Evolutionary conservation across 306 rosid species (phyloP).

Genomic region (Cyclanthera cordifolia): DNA sequence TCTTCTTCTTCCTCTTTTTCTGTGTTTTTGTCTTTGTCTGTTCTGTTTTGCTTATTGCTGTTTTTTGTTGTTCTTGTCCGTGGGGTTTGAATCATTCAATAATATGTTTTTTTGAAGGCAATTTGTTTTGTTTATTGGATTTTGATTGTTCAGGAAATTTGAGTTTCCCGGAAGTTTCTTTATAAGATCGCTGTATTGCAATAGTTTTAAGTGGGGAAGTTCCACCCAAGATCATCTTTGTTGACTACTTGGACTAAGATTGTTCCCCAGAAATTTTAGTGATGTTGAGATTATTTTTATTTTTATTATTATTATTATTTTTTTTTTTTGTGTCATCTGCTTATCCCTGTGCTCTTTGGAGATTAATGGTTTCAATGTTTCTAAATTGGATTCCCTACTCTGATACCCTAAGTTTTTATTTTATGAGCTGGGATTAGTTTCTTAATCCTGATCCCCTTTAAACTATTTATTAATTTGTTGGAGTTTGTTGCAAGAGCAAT

Average conservation of each 20-base stretch:
- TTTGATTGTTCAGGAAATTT: background rate
- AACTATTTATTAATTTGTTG: background rate
- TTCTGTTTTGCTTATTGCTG: background rate
- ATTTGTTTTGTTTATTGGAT: background rate
- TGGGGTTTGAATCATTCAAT: background rate
- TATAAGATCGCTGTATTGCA: background rate
- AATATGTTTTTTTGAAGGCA: background rate
- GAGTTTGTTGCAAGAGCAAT: background rate
- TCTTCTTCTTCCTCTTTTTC: too few species aligned
- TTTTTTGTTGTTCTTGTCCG: background rate
- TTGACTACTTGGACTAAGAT: constrained; percentile 1
- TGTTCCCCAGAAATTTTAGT: background rate
- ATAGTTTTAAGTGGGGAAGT: background rate
- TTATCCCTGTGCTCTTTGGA: background rate
- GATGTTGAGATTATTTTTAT: background rate
- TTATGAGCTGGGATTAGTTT: background rate
- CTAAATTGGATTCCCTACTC: too few species aligned
- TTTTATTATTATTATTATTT: too few species aligned
- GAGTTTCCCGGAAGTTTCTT: background rate
- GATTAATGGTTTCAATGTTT: background rate
- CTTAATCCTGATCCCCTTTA: background rate
- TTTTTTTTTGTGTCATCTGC: background rate
- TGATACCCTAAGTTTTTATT: background rate
- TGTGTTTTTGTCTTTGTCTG: background rate
- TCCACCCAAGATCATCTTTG: constrained; percentile 1